Evolutionary conservation across 2,329 filamentous ascomycete genomes (phyloP).

Genomic region (Cercospora sp.): DNA sequence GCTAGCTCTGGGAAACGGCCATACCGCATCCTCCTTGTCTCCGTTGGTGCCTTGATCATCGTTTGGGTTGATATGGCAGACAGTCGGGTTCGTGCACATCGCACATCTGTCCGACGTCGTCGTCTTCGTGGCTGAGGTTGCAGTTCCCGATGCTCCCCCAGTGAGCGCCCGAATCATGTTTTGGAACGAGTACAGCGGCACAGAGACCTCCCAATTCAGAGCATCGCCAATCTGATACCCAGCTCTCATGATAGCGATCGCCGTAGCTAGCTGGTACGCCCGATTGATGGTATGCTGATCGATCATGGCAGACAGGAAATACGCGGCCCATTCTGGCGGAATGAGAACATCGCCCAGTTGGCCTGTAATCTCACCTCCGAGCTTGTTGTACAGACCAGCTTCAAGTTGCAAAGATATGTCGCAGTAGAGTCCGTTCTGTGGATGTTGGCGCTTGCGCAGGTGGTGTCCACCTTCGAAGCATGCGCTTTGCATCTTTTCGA

Average conservation of each 20-base stretch:
- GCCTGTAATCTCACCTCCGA: background rate
- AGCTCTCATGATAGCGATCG: background rate
- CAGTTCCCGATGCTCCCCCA: background rate
- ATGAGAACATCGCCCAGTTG: background rate
- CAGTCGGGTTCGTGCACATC: constrained; percentile 6
- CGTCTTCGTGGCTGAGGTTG: background rate
- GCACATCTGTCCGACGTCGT: constrained; percentile 4
- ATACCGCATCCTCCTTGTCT: background rate
- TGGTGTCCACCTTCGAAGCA: background rate
- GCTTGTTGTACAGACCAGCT: background rate
- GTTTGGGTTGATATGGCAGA: constrained; percentile 2
- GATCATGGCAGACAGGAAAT: background rate
- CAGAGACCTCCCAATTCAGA: background rate
- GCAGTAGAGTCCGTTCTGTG: background rate
- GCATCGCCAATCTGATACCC: background rate
- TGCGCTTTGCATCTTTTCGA: background rate
- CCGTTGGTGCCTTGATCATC: constrained; percentile 14
- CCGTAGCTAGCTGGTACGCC: background rate
- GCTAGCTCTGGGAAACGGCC: background rate
- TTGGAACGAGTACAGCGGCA: background rate
- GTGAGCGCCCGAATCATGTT: background rate
- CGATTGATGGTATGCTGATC: background rate
- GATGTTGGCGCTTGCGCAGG: background rate
- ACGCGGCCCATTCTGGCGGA: background rate
- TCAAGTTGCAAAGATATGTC: background rate